These are phyloP conservation scores for Gentiana dahurica DNA, from an alignment of 257 asterid genomes.

Conservation along the genomic window DNA sequence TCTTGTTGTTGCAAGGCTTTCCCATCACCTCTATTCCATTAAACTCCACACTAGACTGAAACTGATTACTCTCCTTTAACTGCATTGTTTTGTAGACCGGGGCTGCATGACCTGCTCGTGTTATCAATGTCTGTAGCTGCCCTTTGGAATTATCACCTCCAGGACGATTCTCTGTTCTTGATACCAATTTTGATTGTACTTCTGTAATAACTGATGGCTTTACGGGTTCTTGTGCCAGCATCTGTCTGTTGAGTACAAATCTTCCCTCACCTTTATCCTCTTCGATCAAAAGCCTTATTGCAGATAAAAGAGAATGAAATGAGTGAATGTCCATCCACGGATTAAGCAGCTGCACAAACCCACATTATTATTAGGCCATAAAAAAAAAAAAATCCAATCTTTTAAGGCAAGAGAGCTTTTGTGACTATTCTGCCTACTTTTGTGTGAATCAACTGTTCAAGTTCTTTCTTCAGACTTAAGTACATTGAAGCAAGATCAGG, in stretches of 20 bases:
- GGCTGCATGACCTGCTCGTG: conserved; percentile 71
- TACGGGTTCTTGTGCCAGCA: conserved; percentile 16
- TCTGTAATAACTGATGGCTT: conserved; percentile 22
- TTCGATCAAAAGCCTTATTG: conserved; percentile 62
- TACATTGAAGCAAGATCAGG: conserved; percentile 59
- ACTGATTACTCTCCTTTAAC: conserved; percentile 43
- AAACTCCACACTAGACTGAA: conserved; percentile 54
- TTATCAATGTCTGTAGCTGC: conserved; percentile 74
- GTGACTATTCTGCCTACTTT: conserved; percentile 44
- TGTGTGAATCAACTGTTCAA: conserved; percentile 62
- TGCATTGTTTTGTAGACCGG: conserved; percentile 68
- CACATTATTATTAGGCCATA: conserved; percentile 1
- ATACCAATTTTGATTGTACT: conserved; percentile 17
- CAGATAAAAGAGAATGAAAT: conserved; percentile 65
- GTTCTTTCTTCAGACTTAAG: conserved; percentile 54
- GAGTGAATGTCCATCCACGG: conserved; percentile 60
- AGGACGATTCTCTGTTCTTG: conserved; percentile 56
- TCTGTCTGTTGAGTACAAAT: conserved; percentile 55
- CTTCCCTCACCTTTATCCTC: conserved; percentile 63
- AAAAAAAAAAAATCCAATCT: neutral
- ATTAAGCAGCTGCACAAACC: conserved; percentile 56
- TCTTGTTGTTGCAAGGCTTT: conserved; percentile 72
- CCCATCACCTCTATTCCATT: conserved; percentile 71
- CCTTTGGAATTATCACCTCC: conserved; percentile 94
- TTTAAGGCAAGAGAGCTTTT: neutral